phyloP scores from a whole-genome alignment of 768 basidiomycete genomes.

The Leccinum broughii region DNA sequence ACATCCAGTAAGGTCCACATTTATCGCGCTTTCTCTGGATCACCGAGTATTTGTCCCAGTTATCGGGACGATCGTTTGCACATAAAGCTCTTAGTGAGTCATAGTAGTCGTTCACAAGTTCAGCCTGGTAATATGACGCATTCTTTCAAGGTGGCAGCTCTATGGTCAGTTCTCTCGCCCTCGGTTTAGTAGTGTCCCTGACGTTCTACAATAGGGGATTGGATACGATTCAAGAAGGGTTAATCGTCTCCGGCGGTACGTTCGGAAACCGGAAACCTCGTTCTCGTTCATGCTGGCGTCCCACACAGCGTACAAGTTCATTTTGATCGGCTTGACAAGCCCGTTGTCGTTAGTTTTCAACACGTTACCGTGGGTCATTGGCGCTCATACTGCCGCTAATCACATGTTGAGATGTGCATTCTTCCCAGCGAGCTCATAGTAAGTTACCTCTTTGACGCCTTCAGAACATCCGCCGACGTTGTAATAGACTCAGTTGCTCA shows the following conservation, averaged over 20 bases:
- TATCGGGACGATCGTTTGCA: slow-evolving; percentile 4
- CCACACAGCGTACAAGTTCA: slow-evolving; percentile 13
- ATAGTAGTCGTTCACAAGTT: not conserved
- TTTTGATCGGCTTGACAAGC: not conserved
- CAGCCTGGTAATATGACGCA: not conserved
- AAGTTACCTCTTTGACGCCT: not conserved
- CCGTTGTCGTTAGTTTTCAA: not conserved
- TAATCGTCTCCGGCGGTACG: slow-evolving; percentile 13
- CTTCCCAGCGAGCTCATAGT: slow-evolving; percentile 10
- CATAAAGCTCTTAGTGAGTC: slow-evolving; percentile 16
- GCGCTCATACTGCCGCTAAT: not conserved
- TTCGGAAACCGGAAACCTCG: not conserved
- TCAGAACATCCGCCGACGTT: not conserved
- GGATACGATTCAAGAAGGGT: slow-evolving; percentile 14
- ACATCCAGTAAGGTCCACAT: slow-evolving; percentile 1
- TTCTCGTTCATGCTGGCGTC: not conserved
- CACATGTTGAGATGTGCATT: not conserved
- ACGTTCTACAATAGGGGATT: slow-evolving; percentile 7
- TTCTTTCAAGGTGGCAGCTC: slow-evolving; percentile 6
- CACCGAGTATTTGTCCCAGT: not conserved
- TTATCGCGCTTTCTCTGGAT: not conserved
- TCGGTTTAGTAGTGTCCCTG: not conserved
- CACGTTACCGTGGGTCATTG: slow-evolving; percentile 6
- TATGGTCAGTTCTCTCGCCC: slow-evolving; percentile 4
- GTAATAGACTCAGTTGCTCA: slow-evolving; percentile 6